Conservation (phyloP, 345 rosid genomes). For the Eucalyptus coolabah region DNA sequence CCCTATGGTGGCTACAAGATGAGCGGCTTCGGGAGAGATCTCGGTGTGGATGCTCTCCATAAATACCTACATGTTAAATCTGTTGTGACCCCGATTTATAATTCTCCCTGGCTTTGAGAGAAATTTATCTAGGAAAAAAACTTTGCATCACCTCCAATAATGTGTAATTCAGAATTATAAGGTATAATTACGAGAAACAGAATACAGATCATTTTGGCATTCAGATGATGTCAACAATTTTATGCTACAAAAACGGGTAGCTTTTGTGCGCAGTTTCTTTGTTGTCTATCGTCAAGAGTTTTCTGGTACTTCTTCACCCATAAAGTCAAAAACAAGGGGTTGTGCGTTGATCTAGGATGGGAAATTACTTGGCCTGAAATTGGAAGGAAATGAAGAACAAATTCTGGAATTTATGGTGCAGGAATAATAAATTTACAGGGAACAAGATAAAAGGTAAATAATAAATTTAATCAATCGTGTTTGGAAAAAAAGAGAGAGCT, state of each 20-base stretch:
- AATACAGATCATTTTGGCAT: neutral
- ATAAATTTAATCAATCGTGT: neutral
- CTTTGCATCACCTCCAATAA: neutral
- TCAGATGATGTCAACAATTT: neutral
- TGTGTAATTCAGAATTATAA: neutral
- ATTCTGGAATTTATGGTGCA: neutral
- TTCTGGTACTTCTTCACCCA: neutral
- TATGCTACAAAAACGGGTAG: neutral
- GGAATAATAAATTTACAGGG: neutral
- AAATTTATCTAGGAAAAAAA: neutral
- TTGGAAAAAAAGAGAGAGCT: neutral
- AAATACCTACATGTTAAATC: constrained; percentile 57
- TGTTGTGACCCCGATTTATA: constrained; percentile 50
- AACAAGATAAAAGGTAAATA: neutral
- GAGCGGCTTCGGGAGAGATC: constrained; percentile 65
- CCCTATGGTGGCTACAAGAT: constrained; percentile 67
- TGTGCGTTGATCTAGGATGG: neutral
- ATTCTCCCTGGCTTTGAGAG: constrained; percentile 35
- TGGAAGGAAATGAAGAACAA: neutral
- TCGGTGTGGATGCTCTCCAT: constrained; percentile 47
- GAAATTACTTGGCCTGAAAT: neutral
- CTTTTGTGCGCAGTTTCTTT: neutral
- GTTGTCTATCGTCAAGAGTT: neutral
- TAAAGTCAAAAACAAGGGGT: neutral
- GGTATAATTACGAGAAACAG: neutral